A percentile compares a stretch with the other conserved stretches of the same genome.
phyloP scores from a whole-genome alignment of 176 grass and related monocot genomes.

The Oryza glumipatula region DNA sequence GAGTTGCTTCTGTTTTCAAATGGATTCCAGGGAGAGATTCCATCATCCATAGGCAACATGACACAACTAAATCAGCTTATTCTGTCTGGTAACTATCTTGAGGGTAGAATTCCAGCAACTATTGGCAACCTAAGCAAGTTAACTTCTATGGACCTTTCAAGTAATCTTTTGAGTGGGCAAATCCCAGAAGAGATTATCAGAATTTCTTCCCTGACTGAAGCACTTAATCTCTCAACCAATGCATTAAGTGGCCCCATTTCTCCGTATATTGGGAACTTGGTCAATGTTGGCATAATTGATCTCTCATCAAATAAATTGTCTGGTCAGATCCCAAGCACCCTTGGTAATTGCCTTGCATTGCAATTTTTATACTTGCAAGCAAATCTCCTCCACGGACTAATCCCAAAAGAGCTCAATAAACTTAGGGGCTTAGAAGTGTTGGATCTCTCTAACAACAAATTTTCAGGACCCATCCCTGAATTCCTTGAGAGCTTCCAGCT shows the following conservation, averaged over 20 bases:
- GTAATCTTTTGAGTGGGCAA: background rate
- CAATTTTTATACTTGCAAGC: background rate
- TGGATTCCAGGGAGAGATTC: background rate
- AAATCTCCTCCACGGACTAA: background rate
- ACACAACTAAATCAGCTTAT: background rate
- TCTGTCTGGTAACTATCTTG: background rate
- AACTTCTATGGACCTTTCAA: background rate
- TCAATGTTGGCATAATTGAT: slow-evolving; percentile 21
- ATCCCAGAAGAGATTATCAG: background rate
- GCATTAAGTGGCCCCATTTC: slow-evolving; percentile 7
- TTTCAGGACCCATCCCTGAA: slow-evolving; percentile 7
- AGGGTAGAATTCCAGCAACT: background rate
- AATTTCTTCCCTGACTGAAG: background rate
- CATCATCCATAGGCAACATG: background rate
- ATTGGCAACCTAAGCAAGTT: background rate
- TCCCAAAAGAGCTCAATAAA: background rate
- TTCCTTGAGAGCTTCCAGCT: background rate
- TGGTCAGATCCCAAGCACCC: background rate
- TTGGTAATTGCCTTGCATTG: slow-evolving; percentile 4
- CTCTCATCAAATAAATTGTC: slow-evolving; percentile 25
- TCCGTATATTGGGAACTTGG: slow-evolving; percentile 24
- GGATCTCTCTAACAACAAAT: slow-evolving; percentile 10
- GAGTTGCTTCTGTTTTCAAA: background rate
- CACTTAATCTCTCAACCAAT: slow-evolving; percentile 44
- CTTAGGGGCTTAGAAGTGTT: slow-evolving; percentile 3